Evolutionary conservation across 2,329 filamentous ascomycete species (phyloP).

Genomic region (Trichoderma pleuroti): DNA sequence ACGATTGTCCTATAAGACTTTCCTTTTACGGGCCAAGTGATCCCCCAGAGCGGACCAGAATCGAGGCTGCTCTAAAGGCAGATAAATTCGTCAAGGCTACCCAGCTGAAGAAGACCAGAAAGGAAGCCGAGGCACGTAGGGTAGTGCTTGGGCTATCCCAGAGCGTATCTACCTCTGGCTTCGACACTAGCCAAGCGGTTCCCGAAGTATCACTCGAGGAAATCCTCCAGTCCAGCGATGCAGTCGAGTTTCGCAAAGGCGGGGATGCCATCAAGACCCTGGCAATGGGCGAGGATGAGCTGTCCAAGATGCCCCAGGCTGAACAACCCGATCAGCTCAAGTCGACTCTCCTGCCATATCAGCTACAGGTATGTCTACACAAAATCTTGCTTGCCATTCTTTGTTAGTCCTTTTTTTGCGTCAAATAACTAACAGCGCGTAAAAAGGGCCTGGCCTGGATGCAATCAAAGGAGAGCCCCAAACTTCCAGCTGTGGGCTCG

Average conservation of each 20-base stretch:
- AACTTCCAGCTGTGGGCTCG: conserved; percentile 56
- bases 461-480: conserved; percentile 68
- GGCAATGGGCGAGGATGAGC: conserved; percentile 64
- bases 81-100: conserved; percentile 61
- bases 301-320: conserved; percentile 70
- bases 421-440: not conserved
- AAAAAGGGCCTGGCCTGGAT: conserved; percentile 76
- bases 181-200: conserved; percentile 30
- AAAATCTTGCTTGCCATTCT: not conserved
- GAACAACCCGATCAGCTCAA: conserved; percentile 62
- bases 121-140: conserved; percentile 51
- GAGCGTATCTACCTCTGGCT: conserved; percentile 37
- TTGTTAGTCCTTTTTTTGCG: not conserved
- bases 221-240: conserved; percentile 62
- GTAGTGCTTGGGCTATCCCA: conserved; percentile 38
- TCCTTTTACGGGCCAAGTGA: conserved; percentile 66
- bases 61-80: conserved; percentile 60
- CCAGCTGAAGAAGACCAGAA: conserved; percentile 53
- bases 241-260: conserved; percentile 63
- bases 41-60: conserved; percentile 44
- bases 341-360: conserved; percentile 73
- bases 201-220: conserved; percentile 54
- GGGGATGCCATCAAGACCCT: conserved; percentile 65
- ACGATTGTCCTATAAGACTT: conserved; percentile 69
- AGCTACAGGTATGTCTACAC: conserved; percentile 52